Evolutionary conservation across 2,329 filamentous ascomycete genomes (phyloP).

Genomic region (Cladophialophora psammophila): DNA sequence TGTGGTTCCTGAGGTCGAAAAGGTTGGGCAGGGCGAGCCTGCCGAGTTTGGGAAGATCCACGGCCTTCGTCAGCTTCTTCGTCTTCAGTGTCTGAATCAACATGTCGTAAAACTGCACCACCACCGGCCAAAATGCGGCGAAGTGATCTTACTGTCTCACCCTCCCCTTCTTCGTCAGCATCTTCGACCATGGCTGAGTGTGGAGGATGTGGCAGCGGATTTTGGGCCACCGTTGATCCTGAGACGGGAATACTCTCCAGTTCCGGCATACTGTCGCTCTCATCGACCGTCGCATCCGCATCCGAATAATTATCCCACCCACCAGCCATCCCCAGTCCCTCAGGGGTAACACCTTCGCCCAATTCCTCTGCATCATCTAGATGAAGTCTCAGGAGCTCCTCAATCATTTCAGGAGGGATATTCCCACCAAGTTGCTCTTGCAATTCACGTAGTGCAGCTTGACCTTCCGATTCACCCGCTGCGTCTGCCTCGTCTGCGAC

Average conservation of each 20-base stretch:
- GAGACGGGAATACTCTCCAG: constrained; percentile 32
- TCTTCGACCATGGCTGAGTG: constrained; percentile 40
- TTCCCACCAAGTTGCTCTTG: constrained; percentile 36
- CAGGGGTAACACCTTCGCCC: constrained; percentile 29
- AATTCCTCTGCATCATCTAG: constrained; percentile 29
- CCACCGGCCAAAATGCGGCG: not conserved
- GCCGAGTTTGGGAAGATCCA: not conserved
- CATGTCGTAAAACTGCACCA: constrained; percentile 31
- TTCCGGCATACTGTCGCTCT: constrained; percentile 37
- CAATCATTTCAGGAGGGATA: constrained; percentile 35
- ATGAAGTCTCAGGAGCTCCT: constrained; percentile 36
- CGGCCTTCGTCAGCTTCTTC: constrained; percentile 10
- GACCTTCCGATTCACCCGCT: constrained; percentile 30
- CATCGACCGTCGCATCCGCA: constrained; percentile 21
- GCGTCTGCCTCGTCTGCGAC: constrained; percentile 16
- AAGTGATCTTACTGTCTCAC: not conserved
- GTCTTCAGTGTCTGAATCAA: constrained; percentile 37
- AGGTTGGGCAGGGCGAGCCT: not conserved
- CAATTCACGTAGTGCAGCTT: constrained; percentile 34
- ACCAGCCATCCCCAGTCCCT: constrained; percentile 34
- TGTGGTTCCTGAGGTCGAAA: not conserved
- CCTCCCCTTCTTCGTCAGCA: constrained; percentile 31
- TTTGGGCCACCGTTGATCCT: not conserved
- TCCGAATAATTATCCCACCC: constrained; percentile 40
- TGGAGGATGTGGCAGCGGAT: constrained; percentile 21